Evolutionary conservation across 768 basidiomycete genomes (phyloP).

Genomic region (Mycena indigotica): DNA sequence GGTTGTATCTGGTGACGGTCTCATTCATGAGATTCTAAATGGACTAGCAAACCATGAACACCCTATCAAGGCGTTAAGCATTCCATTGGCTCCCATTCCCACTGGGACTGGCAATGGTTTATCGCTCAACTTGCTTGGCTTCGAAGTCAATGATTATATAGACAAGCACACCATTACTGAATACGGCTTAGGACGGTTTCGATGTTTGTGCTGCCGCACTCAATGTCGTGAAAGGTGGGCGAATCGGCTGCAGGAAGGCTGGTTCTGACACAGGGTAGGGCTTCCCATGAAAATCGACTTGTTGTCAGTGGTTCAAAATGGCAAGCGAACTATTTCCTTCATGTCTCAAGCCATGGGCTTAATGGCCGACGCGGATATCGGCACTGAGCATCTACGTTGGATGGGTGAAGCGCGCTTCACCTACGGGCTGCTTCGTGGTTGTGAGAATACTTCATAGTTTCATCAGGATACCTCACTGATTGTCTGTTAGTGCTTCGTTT

Average conservation of each 20-base stretch:
- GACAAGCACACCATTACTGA: background rate
- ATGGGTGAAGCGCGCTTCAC: conserved; percentile 84
- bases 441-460: conserved; percentile 40
- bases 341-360: conserved; percentile 83
- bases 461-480: background rate
- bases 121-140: conserved; percentile 73
- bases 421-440: conserved; percentile 67
- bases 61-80: conserved; percentile 59
- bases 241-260: background rate
- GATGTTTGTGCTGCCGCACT: conserved; percentile 74
- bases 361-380: conserved; percentile 83
- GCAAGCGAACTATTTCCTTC: conserved; percentile 69
- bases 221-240: conserved; percentile 76
- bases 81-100: conserved; percentile 78
- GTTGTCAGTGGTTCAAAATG: conserved; percentile 73
- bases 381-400: conserved; percentile 84
- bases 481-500: conserved; percentile 53
- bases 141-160: conserved; percentile 43
- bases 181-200: conserved; percentile 55
- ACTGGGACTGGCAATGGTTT: conserved; percentile 83
- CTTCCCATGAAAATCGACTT: conserved; percentile 74
- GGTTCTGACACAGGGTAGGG: conserved; percentile 44
- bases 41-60: conserved; percentile 71
- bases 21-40: conserved; percentile 82
- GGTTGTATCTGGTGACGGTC: conserved; percentile 80